Percentiles rank a stretch among this genome's conserved stretches.
phyloP scores from a whole-genome alignment of 2,329 filamentous ascomycete genomes.

The Exophiala lecanii-corni region DNA sequence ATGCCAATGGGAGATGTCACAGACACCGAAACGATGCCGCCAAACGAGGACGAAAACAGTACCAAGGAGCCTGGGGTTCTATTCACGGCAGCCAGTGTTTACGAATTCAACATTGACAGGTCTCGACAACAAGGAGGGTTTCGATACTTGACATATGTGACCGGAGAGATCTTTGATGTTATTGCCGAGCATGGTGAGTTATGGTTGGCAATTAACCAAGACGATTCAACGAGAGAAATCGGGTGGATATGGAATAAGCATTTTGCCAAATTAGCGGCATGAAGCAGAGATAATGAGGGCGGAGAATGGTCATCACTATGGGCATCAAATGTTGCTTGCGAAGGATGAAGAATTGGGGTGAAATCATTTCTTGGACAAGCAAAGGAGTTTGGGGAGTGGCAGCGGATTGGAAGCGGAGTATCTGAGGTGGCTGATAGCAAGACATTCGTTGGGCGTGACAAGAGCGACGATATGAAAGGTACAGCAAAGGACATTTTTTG shows the following conservation, averaged over 20 bases:
- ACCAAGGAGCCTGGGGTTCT: conserved; percentile 59
- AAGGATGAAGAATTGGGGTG: background rate
- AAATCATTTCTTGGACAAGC: background rate
- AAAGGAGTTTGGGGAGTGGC: background rate
- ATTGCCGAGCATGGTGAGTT: conserved; percentile 95
- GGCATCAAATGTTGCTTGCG: no score
- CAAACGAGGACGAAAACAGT: no score
- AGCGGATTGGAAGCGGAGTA: no score
- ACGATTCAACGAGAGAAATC: conserved; percentile 71
- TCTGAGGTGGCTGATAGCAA: no score
- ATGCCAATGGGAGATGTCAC: conserved; percentile 65
- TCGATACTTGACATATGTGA: conserved; percentile 91
- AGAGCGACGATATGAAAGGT: no score
- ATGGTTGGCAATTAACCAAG: conserved; percentile 96
- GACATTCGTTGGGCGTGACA: no score
- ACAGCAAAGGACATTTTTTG: no score
- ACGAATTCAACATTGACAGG: conserved; percentile 94
- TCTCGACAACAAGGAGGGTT: conserved; percentile 90
- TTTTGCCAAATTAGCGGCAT: conserved; percentile 60
- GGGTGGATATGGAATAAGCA: conserved; percentile 99
- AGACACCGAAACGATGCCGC: no score
- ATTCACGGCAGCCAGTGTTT: conserved; percentile 88
- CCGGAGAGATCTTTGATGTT: conserved; percentile 90
- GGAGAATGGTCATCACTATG: no score
- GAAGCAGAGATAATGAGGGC: no score